Evolutionary conservation across 371 early-diverging fungal species (phyloP).

Genomic region (Lichtheimia ornata): DNA sequence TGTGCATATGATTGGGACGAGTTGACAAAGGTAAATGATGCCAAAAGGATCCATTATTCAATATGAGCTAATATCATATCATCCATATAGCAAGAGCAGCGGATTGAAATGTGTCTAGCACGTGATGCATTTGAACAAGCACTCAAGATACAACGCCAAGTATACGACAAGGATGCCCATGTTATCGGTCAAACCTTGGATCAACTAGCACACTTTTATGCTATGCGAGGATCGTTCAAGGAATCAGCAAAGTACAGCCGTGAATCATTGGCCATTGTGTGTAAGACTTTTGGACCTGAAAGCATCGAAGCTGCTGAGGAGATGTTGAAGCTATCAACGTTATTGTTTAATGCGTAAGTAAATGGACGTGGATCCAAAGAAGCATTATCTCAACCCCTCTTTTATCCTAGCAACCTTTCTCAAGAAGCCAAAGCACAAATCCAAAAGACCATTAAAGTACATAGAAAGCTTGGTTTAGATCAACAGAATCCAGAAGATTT

Average conservation of each 20-base stretch:
- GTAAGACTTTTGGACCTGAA: constrained; percentile 19
- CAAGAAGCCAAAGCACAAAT: neutral
- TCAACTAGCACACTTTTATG: neutral
- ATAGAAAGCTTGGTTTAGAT: constrained; percentile 6
- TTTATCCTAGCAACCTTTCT: neutral
- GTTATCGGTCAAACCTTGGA: neutral
- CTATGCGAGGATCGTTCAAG: neutral
- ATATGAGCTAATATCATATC: neutral
- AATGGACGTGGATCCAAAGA: neutral
- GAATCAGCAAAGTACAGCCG: constrained; percentile 17
- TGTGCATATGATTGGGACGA: neutral
- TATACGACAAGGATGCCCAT: constrained; percentile 1
- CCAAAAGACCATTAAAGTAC: constrained; percentile 2
- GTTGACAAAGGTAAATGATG: constrained; percentile 3
- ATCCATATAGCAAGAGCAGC: neutral
- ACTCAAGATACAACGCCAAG: neutral
- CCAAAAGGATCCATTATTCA: neutral
- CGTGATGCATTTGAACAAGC: neutral
- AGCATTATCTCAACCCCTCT: neutral
- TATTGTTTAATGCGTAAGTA: constrained; percentile 8
- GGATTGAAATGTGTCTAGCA: neutral
- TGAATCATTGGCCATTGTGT: constrained; percentile 20
- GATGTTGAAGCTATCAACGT: constrained; percentile 33
- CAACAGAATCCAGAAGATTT: constrained; percentile 6
- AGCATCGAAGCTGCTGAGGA: constrained; percentile 38